Evolutionary conservation across 192 early-diverging fungal species (phyloP).

Genomic region (Linnemannia hyalina): DNA sequence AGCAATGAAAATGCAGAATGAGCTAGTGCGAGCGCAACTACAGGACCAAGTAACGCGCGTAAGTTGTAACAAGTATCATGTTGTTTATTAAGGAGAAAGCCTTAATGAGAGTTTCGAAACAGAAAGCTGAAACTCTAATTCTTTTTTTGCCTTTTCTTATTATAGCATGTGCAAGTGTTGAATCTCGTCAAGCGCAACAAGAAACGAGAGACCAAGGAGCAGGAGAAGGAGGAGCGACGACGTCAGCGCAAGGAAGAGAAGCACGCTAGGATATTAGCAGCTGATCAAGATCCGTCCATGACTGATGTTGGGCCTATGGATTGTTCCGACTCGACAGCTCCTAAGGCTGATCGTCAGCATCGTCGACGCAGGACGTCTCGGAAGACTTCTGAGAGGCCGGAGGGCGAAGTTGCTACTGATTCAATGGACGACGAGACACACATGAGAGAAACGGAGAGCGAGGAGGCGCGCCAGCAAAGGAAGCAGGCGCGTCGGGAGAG

Average conservation of each 20-base stretch:
- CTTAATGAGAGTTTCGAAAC: not conserved
- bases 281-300: constrained; percentile 37
- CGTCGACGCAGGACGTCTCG: constrained; percentile 34
- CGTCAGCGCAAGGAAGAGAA: constrained; percentile 36
- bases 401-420: not conserved
- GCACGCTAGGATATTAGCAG: not conserved
- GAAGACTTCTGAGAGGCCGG: not conserved
- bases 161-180: constrained; percentile 47
- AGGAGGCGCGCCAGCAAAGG: constrained; percentile 24
- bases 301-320: constrained; percentile 40
- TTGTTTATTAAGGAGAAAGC: not conserved
- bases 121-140: not conserved
- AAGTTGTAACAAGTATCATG: not conserved
- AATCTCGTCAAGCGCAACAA: constrained; percentile 46
- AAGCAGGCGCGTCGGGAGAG: constrained; percentile 34
- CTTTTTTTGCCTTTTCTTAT: not conserved
- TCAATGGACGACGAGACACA: not conserved
- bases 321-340: constrained; percentile 10
- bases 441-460: constrained; percentile 18
- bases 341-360: constrained; percentile 17
- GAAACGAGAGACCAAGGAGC: constrained; percentile 27
- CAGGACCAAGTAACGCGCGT: constrained; percentile 45
- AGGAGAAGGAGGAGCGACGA: constrained; percentile 34
- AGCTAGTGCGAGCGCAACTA: constrained; percentile 33
- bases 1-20: constrained; percentile 22